A percentile compares a stretch with the other conserved stretches of the same genome.
Evolutionary conservation across 345 rosid species (phyloP).

Genomic region (Brassica juncea): DNA sequence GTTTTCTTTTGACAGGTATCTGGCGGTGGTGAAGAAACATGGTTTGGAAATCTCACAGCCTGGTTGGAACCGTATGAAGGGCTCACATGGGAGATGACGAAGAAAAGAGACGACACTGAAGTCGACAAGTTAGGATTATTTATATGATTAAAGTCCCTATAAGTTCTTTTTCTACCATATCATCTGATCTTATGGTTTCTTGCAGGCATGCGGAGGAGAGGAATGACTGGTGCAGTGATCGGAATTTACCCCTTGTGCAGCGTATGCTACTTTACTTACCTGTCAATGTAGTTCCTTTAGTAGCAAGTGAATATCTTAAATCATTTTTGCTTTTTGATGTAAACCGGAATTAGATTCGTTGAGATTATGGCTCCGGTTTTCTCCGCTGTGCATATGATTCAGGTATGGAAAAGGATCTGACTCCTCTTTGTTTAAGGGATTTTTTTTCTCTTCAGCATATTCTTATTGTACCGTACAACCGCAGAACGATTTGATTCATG

Average conservation of each 20-base stretch:
- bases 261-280: conserved; percentile 54
- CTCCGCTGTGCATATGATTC: conserved; percentile 95
- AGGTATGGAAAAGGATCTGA: conserved; percentile 42
- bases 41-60: conserved; percentile 97
- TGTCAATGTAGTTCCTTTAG: neutral
- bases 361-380: conserved; percentile 99
- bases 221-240: conserved; percentile 82
- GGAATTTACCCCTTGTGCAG: conserved; percentile 94
- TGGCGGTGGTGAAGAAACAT: conserved; percentile 73
- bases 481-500: conserved; percentile 79
- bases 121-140: conserved; percentile 74
- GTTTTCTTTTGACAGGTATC: conserved; percentile 53
- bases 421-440: neutral
- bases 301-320: neutral
- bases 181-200: neutral
- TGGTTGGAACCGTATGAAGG: conserved; percentile 72
- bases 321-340: neutral
- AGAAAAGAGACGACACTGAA: conserved; percentile 70
- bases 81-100: conserved; percentile 95
- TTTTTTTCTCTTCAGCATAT: neutral
- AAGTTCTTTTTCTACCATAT: neutral
- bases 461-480: neutral
- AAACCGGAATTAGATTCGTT: conserved; percentile 62
- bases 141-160: neutral
- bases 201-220: conserved; percentile 75